Base-by-base conservation (phyloP, 2,329 filamentous ascomycete species). In the Coniella vitis region DNA sequence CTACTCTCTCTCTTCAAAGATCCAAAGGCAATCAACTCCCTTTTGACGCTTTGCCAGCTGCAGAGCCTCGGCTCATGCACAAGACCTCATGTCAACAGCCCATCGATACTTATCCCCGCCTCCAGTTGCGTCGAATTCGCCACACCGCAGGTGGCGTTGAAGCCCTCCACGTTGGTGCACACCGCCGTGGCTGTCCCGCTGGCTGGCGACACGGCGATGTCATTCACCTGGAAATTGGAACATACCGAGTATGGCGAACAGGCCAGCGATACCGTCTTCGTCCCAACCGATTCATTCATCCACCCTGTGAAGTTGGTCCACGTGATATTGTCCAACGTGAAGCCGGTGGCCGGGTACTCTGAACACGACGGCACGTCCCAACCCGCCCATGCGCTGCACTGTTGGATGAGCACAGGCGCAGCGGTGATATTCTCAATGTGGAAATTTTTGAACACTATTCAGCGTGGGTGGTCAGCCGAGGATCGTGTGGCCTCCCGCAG, bases 281-380 rank as follows among this genome's bases (percentile, higher is more conserved):
- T 21, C 12, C 45, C 45, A 10, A 47, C 45, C 7, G 38, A 19
- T n/a, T 47, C 38, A 8, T 47, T 41, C 45, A 47, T 47, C 45
- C 45, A 47, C 13, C 45, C 45, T 3, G 45, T 47, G n/a, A 47
- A 47, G 20, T 47, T 47, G 7, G 38, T 36, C 45, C 45, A 47
- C 16, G 45, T 47, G 2, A 47, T 42, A 9, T 47, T 47, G 2
- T 47, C 32, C 12, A 47, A 47, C 2, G 20, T 47, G 19, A 47
- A 47, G 1, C 45, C 45, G 17, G 45, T 47, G 2, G 45, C 19
- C 2, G 45, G 45, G 16, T 47, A 47, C 14, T 47, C 45, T 8
- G 20, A 10, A 21, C 45, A 47, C 13, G 45, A 29, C 10, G 45
- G 45, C 38, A 47, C 45, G 7, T 22, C 34, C 45, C 45, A 47